Base-by-base conservation (phyloP, 768 basidiomycete genomes). In the Suillus lakei region DNA sequence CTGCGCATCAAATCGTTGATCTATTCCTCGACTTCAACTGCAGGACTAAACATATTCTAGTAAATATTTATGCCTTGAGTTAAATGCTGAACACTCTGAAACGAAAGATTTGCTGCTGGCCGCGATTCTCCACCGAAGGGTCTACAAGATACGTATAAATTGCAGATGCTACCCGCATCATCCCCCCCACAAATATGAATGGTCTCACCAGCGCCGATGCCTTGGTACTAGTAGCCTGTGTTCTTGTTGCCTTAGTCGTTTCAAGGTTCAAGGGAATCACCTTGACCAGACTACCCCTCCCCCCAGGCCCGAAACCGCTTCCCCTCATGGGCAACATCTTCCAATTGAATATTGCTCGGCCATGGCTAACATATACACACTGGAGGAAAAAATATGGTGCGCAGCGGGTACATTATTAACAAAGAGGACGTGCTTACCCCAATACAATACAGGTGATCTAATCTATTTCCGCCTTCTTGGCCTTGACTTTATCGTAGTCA, bases 321-420 rank as follows among this genome's bases (percentile, higher is more conserved):
- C 77, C 77, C 4, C 46, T 77, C 23, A 48, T 77, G 28, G 76
- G 76, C 50, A 74, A 75, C 64, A 30, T 74, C 44, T 63, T 66
- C 55, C 71, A 73, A 50, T 36, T 79, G 41, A 73, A 77, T 46
- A 64, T 67, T 2, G 36, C 71, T 13, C 64, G 71, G n/a, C 75
- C 78, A 5, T 80, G 78, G 78, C 50, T 79, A 32, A 72, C 76
- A 23, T 79, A 78, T 62, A 69, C 78, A 15, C 63, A 70, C n/a
- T 79, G 79, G 79, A 71, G 68, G 66, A 69, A 72, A 64, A 67
- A 61, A 62, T 79, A 79, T 61, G 79, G 78, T 71, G 41, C 43
- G 67, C 48, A n/a, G n/a, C 13, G 15, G 41, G 4, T 36, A 4
- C 26, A 13, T 21, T 34, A 3, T 4, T 46, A 36, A 51, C 7